Evolutionary conservation across 2,329 filamentous ascomycete genomes (phyloP).

Genomic region (Aaosphaeria arxii): DNA sequence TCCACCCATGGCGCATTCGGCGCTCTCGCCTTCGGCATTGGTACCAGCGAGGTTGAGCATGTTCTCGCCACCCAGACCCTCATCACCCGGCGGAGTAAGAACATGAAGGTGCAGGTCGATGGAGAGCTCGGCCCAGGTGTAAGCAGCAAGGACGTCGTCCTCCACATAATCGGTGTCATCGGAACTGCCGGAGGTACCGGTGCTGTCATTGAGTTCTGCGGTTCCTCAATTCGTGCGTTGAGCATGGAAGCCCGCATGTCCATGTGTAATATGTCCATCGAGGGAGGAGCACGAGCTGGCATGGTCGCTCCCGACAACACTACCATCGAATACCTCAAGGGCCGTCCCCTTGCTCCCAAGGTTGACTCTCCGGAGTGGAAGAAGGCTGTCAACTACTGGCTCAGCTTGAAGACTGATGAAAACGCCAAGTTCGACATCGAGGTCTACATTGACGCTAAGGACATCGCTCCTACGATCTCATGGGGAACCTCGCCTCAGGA

Average conservation of each 20-base stretch:
- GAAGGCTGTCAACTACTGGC: constrained; percentile 85
- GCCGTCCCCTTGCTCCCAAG: constrained; percentile 82
- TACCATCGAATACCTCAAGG: constrained; percentile 94
- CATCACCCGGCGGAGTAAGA: constrained; percentile 93
- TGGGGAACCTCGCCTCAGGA: constrained; percentile 98
- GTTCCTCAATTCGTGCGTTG: constrained; percentile 81
- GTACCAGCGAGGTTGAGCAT: constrained; percentile 97
- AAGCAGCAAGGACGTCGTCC: constrained; percentile 91
- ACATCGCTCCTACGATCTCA: constrained; percentile 88
- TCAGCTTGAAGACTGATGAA: constrained; percentile 77
- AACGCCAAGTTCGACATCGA: constrained; percentile 87
- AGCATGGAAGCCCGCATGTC: constrained; percentile 99
- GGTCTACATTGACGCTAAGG: constrained; percentile 85
- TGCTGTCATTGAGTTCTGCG: constrained; percentile 95
- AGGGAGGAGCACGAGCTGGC: constrained; percentile 89
- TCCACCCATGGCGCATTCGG: constrained; percentile 98
- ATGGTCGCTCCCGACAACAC: constrained; percentile 95
- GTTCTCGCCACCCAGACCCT: constrained; percentile 95
- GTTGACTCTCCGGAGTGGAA: constrained; percentile 85
- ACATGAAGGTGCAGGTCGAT: constrained; percentile 96
- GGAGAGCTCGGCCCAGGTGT: constrained; percentile 87
- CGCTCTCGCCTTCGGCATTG: constrained; percentile 91
- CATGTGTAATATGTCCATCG: constrained; percentile 99
- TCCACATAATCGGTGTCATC: constrained; percentile 89
- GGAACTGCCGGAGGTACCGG: constrained; percentile 94